Base-by-base conservation (phyloP, 768 basidiomycete species). In the Naematelia encephala region DNA sequence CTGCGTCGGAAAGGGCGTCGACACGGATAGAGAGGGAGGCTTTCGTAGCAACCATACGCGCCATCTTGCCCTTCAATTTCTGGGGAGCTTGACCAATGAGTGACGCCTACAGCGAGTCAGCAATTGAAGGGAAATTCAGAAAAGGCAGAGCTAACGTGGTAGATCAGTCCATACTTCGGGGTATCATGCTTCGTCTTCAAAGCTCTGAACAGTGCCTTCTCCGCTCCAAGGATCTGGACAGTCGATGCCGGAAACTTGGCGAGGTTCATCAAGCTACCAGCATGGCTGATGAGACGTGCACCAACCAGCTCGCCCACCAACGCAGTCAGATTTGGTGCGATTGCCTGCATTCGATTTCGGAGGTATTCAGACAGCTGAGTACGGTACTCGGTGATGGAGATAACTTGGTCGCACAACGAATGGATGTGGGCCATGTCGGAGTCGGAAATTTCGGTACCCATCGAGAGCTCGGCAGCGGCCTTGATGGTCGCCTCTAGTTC, bases 61-160 rank as follows among this genome's bases (percentile, higher is more conserved):
- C 96, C 96, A 98, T 98, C 87, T 97, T 99, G 70, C 94, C 94
- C 82, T 98, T 99, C 66, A 97, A 84, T 80, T 97, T 97, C 59
- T 91, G 91, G 43, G 94, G 91, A 48, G 94, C 93, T 81, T 96
- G 92, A 29, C 94, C 94, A 66, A 98, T 89, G 55, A 99, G 83
- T 1, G 92, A 96, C 39, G 94, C 91, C 89, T 90, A 51, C 8
- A 8, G 56, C 5, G 27, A 12, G 46, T 63, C 27, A 57, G 63
- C 42, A 25, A 64, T 26, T 26, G 34, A 54, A 58, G 51, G 49
- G 4, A 13, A 49, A 29, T 56, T 47, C 42, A 28, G 10, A 39
- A 39, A 8, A 16, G 34, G 8, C 8, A 39, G 34, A 8, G 80
- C 84, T 34, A 76, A 89, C 90, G 80, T 98, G 96, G 80, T 97